phyloP scores from a whole-genome alignment of 345 rosid species.

The Linum usitatissimum region DNA sequence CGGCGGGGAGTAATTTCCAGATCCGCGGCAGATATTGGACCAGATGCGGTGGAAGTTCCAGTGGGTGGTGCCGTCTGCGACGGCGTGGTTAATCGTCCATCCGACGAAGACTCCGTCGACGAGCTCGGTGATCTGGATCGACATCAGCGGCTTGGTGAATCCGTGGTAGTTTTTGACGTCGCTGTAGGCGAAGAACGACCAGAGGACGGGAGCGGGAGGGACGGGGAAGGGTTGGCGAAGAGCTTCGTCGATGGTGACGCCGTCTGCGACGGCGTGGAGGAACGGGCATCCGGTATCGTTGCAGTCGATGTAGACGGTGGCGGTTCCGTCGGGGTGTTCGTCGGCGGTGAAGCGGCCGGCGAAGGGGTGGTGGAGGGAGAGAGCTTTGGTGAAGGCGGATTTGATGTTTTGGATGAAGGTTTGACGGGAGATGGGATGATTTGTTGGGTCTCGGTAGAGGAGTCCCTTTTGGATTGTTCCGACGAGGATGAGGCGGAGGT shows the following conservation, averaged over 20 bases:
- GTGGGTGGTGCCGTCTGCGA: conserved; percentile 26
- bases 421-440: not conserved
- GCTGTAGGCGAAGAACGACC: conserved; percentile 33
- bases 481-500: conserved; percentile 11
- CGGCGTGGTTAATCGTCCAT: conserved; percentile 27
- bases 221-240: conserved; percentile 15
- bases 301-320: conserved; percentile 15
- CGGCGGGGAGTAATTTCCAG: conserved; percentile 9
- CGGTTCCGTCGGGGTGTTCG: conserved; percentile 8
- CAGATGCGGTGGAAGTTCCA: conserved; percentile 40
- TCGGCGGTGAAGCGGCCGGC: conserved; percentile 21
- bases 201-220: conserved; percentile 9
- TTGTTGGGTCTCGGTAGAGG: conserved; percentile 15
- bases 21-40: conserved; percentile 28
- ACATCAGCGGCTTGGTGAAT: conserved; percentile 26
- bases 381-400: conserved; percentile 16
- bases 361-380: conserved; percentile 13
- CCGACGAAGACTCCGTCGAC: conserved; percentile 35
- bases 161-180: conserved; percentile 25
- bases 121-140: conserved; percentile 39
- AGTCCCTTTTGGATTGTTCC: conserved; percentile 18
- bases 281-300: conserved; percentile 22
- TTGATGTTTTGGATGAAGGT: conserved; percentile 8
- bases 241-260: conserved; percentile 20
- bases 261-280: conserved; percentile 23